Evolutionary conservation across 2,329 filamentous ascomycete genomes (phyloP).

Genomic region (Fusarium nelsonii): DNA sequence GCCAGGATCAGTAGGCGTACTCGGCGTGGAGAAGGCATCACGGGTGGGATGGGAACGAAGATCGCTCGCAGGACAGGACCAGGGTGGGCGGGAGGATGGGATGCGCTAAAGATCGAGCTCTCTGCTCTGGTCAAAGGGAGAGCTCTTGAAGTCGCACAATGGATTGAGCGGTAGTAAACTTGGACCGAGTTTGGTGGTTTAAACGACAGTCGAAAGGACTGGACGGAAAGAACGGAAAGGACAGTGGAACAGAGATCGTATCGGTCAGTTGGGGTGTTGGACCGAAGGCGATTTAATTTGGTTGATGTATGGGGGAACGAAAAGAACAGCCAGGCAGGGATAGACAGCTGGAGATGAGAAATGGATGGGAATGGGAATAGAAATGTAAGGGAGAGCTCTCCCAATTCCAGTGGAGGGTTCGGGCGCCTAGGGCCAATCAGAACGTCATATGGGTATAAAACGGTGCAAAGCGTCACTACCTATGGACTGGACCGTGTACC

Average conservation of each 20-base stretch:
- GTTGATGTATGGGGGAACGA: constrained; percentile 18
- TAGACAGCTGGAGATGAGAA: constrained; percentile 11
- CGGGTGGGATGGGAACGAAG: constrained; percentile 31
- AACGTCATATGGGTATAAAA: neutral
- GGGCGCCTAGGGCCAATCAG: constrained; percentile 25
- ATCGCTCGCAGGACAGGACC: constrained; percentile 20
- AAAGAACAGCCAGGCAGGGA: constrained; percentile 29
- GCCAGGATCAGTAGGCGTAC: constrained; percentile 75
- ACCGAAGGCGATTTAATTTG: constrained; percentile 11
- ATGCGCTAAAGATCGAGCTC: constrained; percentile 51
- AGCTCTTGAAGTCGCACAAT: constrained; percentile 25
- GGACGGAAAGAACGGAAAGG: neutral
- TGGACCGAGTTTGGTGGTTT: constrained; percentile 4
- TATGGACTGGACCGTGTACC: constrained; percentile 19
- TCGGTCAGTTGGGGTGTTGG: constrained; percentile 24
- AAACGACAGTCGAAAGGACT: constrained; percentile 8
- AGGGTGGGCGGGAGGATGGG: constrained; percentile 9
- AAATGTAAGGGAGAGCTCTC: constrained; percentile 40
- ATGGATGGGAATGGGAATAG: constrained; percentile 7
- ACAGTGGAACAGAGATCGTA: constrained; percentile 24
- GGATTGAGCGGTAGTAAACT: neutral
- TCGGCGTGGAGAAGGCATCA: constrained; percentile 78
- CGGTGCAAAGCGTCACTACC: constrained; percentile 12
- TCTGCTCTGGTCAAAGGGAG: constrained; percentile 18
- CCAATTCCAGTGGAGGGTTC: constrained; percentile 29